Base-by-base conservation (phyloP, 2,329 filamentous ascomycete species). In the Nemania sp. region DNA sequence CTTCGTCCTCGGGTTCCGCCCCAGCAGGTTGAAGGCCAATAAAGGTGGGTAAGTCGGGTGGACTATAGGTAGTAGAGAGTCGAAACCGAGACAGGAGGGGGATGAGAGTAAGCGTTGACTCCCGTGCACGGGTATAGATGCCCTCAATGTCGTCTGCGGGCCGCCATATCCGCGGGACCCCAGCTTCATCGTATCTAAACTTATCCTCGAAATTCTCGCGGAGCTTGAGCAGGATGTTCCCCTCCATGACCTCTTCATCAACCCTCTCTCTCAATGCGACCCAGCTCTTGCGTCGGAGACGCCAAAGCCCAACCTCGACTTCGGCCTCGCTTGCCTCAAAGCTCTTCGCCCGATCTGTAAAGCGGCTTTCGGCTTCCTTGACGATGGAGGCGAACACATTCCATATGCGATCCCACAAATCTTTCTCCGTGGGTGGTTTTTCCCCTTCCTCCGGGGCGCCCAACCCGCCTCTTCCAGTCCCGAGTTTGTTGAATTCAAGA, bases 181-280 rank as follows among this genome's bases (percentile, higher is more conserved):
- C 95, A 6, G 88, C 87, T 61, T 97, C 93, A 71, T 99, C 95
- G 71, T 99, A 99, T 65, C 95, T 89, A 84, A 99, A 99, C 77
- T 97, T 97, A 79, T 99, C 95, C 77, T 99, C 95, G 68, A 99
- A 99, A 79, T 97, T 98, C 76, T 99, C 95, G 37, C 95, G 87
- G 53, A 99, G 85, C 80, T 99, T 99, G 68, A 98, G 82, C 35
- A 98, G 80, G 55, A 99, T 87, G 73, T 98, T 99, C 70, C 94
- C 94, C 78, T 98, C 95, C 87, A 96, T 96, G 73, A 97, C 91
- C 77, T 99, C 95, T 73, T 99, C 95, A 37, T 98, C 94, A 64
- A 99, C 90, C 80, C 91, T 95, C 61, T 92, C 89, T 47, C 91
- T 86, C 63, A 99, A 81, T 13, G 94, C 93, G 42, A 89, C 89